phyloP scores from a whole-genome alignment of 2,329 filamentous ascomycete species.

The Sporothrix protearum region DNA sequence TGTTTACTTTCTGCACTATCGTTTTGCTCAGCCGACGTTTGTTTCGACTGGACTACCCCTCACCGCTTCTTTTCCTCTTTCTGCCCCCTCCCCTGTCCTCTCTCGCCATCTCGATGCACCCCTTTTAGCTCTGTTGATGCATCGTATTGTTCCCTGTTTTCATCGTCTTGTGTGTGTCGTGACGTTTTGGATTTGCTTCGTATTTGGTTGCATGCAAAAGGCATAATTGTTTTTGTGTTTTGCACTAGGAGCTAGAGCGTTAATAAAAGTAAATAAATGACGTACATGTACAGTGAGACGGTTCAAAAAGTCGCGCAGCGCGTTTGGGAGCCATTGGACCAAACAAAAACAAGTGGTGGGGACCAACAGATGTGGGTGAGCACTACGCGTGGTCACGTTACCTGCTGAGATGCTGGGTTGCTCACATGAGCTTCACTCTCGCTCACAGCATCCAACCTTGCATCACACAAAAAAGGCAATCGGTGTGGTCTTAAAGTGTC shows the following conservation, averaged over 20 bases:
- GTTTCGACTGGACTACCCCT: background rate
- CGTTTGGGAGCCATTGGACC: background rate
- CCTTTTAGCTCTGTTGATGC: background rate
- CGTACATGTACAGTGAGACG: conserved; percentile 11
- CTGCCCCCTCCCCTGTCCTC: background rate
- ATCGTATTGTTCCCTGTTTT: conserved; percentile 3
- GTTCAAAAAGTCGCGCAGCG: background rate
- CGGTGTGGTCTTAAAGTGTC: background rate
- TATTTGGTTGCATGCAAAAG: background rate
- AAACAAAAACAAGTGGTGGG: background rate
- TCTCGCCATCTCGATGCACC: conserved; percentile 4
- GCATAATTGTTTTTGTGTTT: background rate
- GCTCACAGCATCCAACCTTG: background rate
- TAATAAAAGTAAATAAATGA: conserved; percentile 26
- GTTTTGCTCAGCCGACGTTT: background rate
- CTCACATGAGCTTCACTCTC: conserved; percentile 12
- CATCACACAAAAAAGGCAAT: background rate
- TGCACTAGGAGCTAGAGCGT: too few species aligned
- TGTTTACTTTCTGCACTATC: conserved; percentile 16
- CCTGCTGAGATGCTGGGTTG: background rate
- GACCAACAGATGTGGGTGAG: background rate
- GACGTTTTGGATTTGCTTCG: background rate
- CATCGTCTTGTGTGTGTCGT: background rate
- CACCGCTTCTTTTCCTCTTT: conserved; percentile 6
- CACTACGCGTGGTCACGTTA: conserved; percentile 21